A percentile compares a stretch with the other conserved stretches of the same genome.
Conservation (phyloP, 1,139 yeast species). For the Geotrichum candidum region DNA sequence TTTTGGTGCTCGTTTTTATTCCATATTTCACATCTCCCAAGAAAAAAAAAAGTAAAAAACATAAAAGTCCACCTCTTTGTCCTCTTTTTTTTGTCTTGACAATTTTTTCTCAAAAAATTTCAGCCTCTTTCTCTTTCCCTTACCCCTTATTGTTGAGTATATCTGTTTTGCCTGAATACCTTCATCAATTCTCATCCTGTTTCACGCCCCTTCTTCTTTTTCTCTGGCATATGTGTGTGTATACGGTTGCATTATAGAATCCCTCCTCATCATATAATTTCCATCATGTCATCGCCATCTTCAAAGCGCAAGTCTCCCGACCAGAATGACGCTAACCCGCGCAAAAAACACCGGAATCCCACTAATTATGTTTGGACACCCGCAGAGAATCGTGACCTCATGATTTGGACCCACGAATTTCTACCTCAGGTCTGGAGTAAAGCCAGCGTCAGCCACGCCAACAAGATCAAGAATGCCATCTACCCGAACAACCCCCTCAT, state of each 20-base stretch:
- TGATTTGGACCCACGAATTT: constrained; percentile 10
- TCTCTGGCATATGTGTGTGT: background rate
- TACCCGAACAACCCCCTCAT: constrained; percentile 9
- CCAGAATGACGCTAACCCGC: background rate
- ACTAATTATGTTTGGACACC: constrained; percentile 16
- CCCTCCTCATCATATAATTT: background rate
- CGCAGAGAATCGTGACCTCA: constrained; percentile 6
- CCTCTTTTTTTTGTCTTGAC: background rate
- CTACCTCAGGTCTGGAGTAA: constrained; percentile 16
- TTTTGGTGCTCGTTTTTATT: background rate
- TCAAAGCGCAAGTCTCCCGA: background rate
- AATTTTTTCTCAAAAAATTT: background rate
- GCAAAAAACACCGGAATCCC: constrained; percentile 8
- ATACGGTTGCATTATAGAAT: background rate
- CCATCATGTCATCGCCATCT: background rate
- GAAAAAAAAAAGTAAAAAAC: background rate
- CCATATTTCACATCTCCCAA: background rate
- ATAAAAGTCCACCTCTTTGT: background rate
- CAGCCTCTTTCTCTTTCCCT: background rate
- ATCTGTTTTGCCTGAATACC: background rate
- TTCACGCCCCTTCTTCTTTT: background rate
- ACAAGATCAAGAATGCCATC: constrained; percentile 9
- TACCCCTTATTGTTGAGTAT: background rate
- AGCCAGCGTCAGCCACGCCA: constrained; percentile 14
- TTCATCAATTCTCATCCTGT: background rate